Evolutionary conservation across 257 asterid species (phyloP), one percentile per base, ranked within the genome.

Genomic region (Solanum stenotomum): DNA sequence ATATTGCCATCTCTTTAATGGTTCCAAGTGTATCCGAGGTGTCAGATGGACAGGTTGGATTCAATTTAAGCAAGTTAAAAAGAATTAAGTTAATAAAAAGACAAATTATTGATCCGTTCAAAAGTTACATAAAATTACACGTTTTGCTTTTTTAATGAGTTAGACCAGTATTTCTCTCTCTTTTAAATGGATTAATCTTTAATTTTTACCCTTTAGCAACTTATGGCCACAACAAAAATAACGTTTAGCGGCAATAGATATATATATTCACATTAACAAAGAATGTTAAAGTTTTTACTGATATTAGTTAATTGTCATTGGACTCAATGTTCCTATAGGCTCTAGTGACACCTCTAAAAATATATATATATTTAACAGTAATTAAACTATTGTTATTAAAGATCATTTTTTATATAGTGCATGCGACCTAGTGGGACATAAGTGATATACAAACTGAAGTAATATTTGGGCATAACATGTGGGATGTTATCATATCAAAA

Each of bases 1-100:
- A 83, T 52, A 86, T 87, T 90, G 94, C 95, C 92, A 88, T 88
- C 72, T 23, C 14, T 35, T 44, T 29, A 27, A 27, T 79, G 40
- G 9, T 22, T 75, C 23, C 25, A n/a, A 63, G 33, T 16, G 44
- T 72, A 31, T 68, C 11, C 22, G 3, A 1, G 34, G 1, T 67
- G 34, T 25, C 6, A 65, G 13, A 65, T 65, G 10, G 13, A 2
- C 15, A 8, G 10, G 8, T 5, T 25, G 11, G 1, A 0, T 27
- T 65, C 4, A 67, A 11, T 25, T 67, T n/a, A 12, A 6, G 1
- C 10, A 1, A 12, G 16, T 67, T 3, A 67, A 67, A 67, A 27
- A 12, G 2, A 63, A 6, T 63, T 63, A 6, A n/a, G 15, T 63
- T 63, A 61, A 63, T 10, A 4, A 23, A 23, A 10, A 63, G 29